phyloP scores from a whole-genome alignment of 2,329 filamentous ascomycete genomes.

The Colletotrichum sp. region DNA sequence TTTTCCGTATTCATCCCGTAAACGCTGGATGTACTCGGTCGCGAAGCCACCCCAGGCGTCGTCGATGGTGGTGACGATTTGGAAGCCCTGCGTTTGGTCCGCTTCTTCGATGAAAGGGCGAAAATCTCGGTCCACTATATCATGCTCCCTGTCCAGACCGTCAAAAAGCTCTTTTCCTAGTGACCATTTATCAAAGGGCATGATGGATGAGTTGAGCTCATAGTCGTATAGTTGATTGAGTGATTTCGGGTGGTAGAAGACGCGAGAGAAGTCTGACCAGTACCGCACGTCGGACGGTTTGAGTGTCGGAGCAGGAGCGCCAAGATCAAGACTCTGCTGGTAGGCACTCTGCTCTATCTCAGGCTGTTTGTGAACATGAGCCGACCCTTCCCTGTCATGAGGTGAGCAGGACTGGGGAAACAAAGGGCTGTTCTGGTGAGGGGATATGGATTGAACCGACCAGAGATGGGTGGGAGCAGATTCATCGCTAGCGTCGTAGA shows the following conservation, averaged over 20 bases:
- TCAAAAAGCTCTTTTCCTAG: slow-evolving; percentile 78
- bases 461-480: slow-evolving; percentile 34
- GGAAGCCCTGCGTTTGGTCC: slow-evolving; percentile 88
- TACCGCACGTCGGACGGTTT: slow-evolving; percentile 79
- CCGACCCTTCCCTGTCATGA: slow-evolving; percentile 63
- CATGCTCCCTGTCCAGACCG: slow-evolving; percentile 77
- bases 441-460: slow-evolving; percentile 26
- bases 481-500: slow-evolving; percentile 69
- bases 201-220: slow-evolving; percentile 78
- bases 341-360: slow-evolving; percentile 76
- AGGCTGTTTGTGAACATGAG: slow-evolving; percentile 71
- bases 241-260: slow-evolving; percentile 91
- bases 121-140: slow-evolving; percentile 89
- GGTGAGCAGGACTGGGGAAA: background rate
- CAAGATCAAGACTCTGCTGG: slow-evolving; percentile 79
- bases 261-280: slow-evolving; percentile 94
- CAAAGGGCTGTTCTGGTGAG: background rate
- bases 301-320: slow-evolving; percentile 66
- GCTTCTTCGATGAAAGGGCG: slow-evolving; percentile 91
- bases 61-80: slow-evolving; percentile 74
- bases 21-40: slow-evolving; percentile 72
- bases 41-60: slow-evolving; percentile 85
- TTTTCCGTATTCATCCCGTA: slow-evolving; percentile 93
- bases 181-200: slow-evolving; percentile 81
- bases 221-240: slow-evolving; percentile 88